Percentiles rank a stretch among this genome's conserved stretches.
Conservation (phyloP, 768 basidiomycete genomes). For the Mycena alexandri region DNA sequence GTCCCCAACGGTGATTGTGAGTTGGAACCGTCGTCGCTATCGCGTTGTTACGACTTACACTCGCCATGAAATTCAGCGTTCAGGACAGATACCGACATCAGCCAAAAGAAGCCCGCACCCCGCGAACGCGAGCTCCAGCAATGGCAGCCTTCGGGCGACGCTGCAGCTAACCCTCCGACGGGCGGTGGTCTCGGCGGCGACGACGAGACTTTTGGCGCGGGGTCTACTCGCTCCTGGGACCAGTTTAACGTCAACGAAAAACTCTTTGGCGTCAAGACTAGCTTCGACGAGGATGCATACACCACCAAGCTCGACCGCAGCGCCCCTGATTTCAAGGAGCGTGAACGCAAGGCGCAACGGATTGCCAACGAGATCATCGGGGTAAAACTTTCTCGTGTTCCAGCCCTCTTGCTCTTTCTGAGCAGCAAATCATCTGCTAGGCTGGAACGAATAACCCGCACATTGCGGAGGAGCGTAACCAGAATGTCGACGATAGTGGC, state of each 20-base stretch:
- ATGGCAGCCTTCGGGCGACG: slow-evolving; percentile 70
- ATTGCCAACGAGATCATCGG: slow-evolving; percentile 93
- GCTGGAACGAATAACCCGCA: slow-evolving; percentile 80
- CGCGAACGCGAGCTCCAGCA: slow-evolving; percentile 86
- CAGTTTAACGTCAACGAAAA: slow-evolving; percentile 95
- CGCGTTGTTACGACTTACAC: slow-evolving; percentile 22
- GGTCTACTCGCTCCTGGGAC: slow-evolving; percentile 75
- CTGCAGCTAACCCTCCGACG: slow-evolving; percentile 41
- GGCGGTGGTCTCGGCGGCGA: slow-evolving; percentile 59
- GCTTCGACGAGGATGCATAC: slow-evolving; percentile 94
- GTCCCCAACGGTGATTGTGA: slow-evolving; percentile 79
- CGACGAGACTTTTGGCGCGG: slow-evolving; percentile 78
- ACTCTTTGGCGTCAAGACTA: slow-evolving; percentile 91
- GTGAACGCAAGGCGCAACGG: slow-evolving; percentile 87
- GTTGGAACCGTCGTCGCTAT: slow-evolving; percentile 43
- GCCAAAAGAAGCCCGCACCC: slow-evolving; percentile 61
- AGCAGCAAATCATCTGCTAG: slow-evolving; percentile 51
- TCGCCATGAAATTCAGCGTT: slow-evolving; percentile 64
- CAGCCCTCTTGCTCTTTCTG: slow-evolving; percentile 7
- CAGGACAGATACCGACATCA: slow-evolving; percentile 87
- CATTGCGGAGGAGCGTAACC: slow-evolving; percentile 88
- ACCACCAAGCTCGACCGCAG: slow-evolving; percentile 93
- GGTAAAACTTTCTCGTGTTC: slow-evolving; percentile 60
- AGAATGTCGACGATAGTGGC: slow-evolving; percentile 75
- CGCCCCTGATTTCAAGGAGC: slow-evolving; percentile 88